Evolutionary conservation across 768 basidiomycete genomes (phyloP), one percentile per base, ranked within the genome.

Genomic region (Amyloporia xantha): DNA sequence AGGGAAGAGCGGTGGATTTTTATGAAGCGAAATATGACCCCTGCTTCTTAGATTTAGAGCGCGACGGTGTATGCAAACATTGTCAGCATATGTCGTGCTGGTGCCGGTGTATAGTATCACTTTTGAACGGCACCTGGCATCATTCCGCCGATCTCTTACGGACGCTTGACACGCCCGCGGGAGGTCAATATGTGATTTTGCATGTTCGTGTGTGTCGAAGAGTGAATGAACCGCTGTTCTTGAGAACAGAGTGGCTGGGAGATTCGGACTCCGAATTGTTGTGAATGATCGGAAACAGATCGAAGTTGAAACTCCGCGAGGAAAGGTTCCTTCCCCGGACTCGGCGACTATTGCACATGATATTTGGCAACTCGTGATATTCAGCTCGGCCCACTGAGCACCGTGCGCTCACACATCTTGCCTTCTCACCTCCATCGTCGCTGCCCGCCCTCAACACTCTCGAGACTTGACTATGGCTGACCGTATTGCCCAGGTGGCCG

Each of bases 1-100:
- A 37, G 83, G 84, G 2, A 82, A 74, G 58, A 77, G 74, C 47
- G 86, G 86, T 2, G 79, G 83, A 0, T 89, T 86, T 58, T 54
- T 77, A 55, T 77, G 55, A 68, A 17, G 12, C 11, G 17, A 4
- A n/a, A n/a, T n/a, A n/a, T n/a, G n/a, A n/a, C n/a, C n/a, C n/a
- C n/a, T n/a, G n/a, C 4, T 41, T 41, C 19, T 9, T 35, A 35
- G 33, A 35, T n/a, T 35, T 40, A 40, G 39, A 40, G 7, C 20
- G 39, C 20, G 39, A 19, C 39, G 39, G 39, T 40, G 39, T 11
- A n/a, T 40, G 12, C 20, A 20, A 9, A 35, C n/a, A 9, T 35
- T 9, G 33, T 9, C 10, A 35, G 33, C 33, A 35, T 35, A 35
- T 35, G 9, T 35, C 33, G 9, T 35, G 33, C n/a, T n/a, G n/a